Evolutionary conservation across 257 asterid genomes (phyloP), one percentile per base, ranked within the genome.

Genomic region (Paulownia fortunei): DNA sequence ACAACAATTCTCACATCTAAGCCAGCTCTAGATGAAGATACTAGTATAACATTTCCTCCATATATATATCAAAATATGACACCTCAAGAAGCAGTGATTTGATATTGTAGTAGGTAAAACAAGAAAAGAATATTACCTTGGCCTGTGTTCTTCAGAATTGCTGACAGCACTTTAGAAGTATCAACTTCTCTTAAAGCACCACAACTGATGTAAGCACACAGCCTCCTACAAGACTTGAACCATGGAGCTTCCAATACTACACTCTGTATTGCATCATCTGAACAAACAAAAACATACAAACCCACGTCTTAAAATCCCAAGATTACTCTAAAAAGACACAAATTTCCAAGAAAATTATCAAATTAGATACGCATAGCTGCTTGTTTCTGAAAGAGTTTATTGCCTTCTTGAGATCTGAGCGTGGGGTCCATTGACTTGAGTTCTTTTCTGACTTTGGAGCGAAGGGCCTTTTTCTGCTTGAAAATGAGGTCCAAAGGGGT

Each of bases 141-240:
- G 36, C 44, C 60, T 23, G 87, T 27, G 71, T 76, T 74, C 61
- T 81, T 84, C 69, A 96, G 79, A 85, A 92, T 82, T 81, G 83
- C 89, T 18, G 91, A 58, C 61, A 93, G 71, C 27, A 96, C 3
- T 34, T 76, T 90, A 61, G 90, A 82, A 8, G 99, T 92, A 79
- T 96, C 97, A 72, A 96, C 98, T 92, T 96, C 99, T 84, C 97
- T 85, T 52, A 96, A 79, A 77, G 97, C 90, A 77, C 91, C 84
- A 70, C 96, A 93, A 54, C 95, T 89, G 42, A 96, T 89, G 69
- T 96, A 96, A 79, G 99, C 99, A 77, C 99, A 96, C 30, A 96
- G 83, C 46, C 96, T 87, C 49, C 76, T 83, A 81, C 97, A 90
- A 21, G 91, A 87, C 82, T 87, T 93, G 84, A 93, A 96, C 99